A percentile compares a stretch with the other conserved stretches of the same genome.
These are phyloP conservation scores for Logfia minima DNA, from an alignment of 129 eudicot genomes.

Conservation along the genomic window DNA sequence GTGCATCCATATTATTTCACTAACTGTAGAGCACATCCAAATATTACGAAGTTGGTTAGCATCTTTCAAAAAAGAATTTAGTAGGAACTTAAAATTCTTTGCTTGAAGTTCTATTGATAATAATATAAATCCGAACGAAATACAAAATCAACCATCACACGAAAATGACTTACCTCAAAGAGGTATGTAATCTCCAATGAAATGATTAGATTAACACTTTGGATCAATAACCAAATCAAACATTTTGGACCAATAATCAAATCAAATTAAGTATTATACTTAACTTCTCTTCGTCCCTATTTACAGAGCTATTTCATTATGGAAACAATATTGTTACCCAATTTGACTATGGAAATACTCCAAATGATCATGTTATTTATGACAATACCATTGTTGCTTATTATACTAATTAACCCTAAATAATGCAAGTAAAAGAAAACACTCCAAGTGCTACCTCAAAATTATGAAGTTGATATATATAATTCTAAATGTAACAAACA, in stretches of 20 bases:
- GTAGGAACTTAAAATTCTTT: background rate
- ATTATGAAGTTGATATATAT: background rate
- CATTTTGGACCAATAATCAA: background rate
- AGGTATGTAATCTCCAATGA: background rate
- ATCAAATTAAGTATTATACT: background rate
- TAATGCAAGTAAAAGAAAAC: background rate
- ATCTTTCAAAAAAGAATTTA: background rate
- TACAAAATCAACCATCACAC: background rate
- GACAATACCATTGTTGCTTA: background rate
- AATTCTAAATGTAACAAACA: background rate
- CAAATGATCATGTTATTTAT: background rate
- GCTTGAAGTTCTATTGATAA: background rate
- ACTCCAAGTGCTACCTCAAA: background rate
- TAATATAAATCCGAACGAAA: background rate
- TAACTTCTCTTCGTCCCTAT: background rate
- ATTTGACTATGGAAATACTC: background rate
- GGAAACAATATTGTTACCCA: background rate
- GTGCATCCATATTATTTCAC: conserved; percentile 24
- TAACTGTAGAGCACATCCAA: conserved; percentile 25
- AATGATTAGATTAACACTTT: background rate
- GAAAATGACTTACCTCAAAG: background rate
- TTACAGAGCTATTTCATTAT: background rate
- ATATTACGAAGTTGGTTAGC: conserved; percentile 13
- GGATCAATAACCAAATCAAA: background rate
- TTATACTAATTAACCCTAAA: background rate